Evolutionary conservation across 306 rosid genomes (phyloP).

Genomic region (Styphnolobium japonicum): DNA sequence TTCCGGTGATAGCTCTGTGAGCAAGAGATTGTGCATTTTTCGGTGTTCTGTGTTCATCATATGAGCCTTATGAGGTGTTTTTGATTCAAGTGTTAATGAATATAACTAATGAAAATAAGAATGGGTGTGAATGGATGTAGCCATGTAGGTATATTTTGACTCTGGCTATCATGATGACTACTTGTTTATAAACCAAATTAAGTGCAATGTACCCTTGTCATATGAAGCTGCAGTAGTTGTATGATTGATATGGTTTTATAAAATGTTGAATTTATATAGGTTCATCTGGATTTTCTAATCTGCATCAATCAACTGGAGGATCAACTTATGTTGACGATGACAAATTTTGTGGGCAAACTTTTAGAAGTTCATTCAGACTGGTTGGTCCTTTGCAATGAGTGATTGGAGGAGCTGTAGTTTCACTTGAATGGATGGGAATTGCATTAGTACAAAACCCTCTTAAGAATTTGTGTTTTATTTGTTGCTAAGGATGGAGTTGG

Average conservation of each 20-base stretch:
- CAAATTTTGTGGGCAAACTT: neutral
- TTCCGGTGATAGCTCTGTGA: neutral
- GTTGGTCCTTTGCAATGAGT: neutral
- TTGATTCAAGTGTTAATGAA: neutral
- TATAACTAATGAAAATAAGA: neutral
- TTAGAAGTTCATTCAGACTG: slow-evolving; percentile 5
- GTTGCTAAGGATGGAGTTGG: neutral
- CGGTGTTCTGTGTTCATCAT: too few relatives aligned
- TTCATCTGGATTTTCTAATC: neutral
- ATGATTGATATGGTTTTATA: neutral
- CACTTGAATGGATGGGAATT: slow-evolving; percentile 16
- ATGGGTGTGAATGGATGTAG: slow-evolving; percentile 22
- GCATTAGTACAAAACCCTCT: neutral
- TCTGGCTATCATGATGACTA: neutral
- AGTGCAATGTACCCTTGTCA: neutral
- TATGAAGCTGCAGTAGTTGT: neutral
- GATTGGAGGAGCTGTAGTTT: slow-evolving; percentile 11
- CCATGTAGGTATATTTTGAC: neutral
- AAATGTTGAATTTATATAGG: slow-evolving; percentile 12
- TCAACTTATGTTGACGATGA: neutral
- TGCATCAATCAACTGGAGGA: neutral
- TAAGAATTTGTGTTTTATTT: neutral
- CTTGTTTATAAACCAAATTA: neutral
- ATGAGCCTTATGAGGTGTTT: too few relatives aligned
- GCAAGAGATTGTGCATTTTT: neutral